Conservation (phyloP, 352 stramenopile species). For the Globisporangium heterothallicum region DNA sequence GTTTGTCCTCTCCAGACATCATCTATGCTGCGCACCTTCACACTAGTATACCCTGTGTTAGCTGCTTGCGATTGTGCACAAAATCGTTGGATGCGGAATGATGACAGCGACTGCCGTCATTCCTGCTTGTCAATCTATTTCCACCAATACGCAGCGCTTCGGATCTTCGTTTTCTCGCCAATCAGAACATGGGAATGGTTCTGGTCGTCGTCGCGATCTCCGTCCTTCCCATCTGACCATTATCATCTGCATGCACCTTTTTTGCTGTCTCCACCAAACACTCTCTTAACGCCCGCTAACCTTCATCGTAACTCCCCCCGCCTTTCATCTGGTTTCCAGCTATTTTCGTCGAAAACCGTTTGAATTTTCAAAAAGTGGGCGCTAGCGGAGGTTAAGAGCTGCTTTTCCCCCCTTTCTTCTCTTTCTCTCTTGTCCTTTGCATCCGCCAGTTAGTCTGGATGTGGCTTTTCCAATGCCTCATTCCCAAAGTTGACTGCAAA, state of each 20-base stretch:
- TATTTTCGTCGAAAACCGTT: background rate
- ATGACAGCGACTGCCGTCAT: background rate
- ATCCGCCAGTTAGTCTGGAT: background rate
- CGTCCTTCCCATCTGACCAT: slow-evolving; percentile 1
- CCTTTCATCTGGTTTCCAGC: background rate
- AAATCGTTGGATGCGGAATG: background rate
- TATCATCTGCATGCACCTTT: background rate
- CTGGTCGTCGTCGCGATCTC: background rate
- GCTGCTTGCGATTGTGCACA: background rate
- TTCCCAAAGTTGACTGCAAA: slow-evolving; percentile 15
- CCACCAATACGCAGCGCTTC: slow-evolving; percentile 11
- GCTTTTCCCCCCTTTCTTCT: background rate
- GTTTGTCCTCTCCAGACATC: too few species aligned
- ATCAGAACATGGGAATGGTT: slow-evolving; percentile 5
- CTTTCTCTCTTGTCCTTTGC: background rate
- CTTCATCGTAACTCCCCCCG: background rate
- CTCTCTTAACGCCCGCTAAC: slow-evolving; percentile 1
- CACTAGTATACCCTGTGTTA: too few species aligned
- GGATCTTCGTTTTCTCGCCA: slow-evolving; percentile 13
- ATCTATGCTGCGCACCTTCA: too few species aligned
- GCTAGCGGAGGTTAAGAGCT: slow-evolving; percentile 2
- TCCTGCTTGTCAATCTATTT: slow-evolving; percentile 3
- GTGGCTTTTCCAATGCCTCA: slow-evolving; percentile 1
- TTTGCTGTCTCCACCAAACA: slow-evolving; percentile 3
- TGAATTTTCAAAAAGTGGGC: slow-evolving; percentile 7